A percentile compares a stretch with the other conserved stretches of the same genome.
Evolutionary conservation across 2,329 filamentous ascomycete genomes (phyloP).

Genomic region (Pseudogymnoascus pannorum): DNA sequence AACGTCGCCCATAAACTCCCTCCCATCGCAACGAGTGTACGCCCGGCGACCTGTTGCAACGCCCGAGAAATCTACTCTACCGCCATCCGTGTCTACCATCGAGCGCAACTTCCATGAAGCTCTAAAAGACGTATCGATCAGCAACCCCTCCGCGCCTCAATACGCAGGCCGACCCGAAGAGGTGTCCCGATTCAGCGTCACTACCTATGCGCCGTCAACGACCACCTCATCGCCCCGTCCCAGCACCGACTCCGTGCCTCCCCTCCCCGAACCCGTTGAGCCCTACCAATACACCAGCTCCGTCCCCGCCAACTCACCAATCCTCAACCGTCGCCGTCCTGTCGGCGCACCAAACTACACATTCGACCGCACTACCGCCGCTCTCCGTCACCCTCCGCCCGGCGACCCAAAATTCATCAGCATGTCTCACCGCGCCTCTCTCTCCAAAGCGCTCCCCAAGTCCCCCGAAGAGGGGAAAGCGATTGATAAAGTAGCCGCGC

Average conservation of each 20-base stretch:
- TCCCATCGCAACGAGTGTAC: slow-evolving; percentile 7
- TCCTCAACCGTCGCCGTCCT: slow-evolving; percentile 26
- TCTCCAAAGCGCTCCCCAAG: slow-evolving; percentile 51
- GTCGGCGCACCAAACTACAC: slow-evolving; percentile 10
- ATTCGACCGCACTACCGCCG: slow-evolving; percentile 9
- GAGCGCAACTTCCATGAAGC: slow-evolving; percentile 25
- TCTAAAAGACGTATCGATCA: slow-evolving; percentile 18
- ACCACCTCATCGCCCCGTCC: slow-evolving; percentile 22
- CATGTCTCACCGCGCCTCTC: slow-evolving; percentile 15
- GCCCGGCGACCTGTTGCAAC: background rate
- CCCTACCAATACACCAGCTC: slow-evolving; percentile 16
- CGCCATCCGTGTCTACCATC: slow-evolving; percentile 18
- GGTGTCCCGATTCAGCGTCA: slow-evolving; percentile 28
- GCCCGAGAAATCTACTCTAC: background rate
- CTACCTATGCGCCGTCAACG: slow-evolving; percentile 27
- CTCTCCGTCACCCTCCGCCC: background rate
- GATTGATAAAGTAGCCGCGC: slow-evolving; percentile 56
- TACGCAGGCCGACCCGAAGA: slow-evolving; percentile 19
- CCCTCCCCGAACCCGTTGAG: background rate
- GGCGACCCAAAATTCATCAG: slow-evolving; percentile 25
- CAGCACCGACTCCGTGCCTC: slow-evolving; percentile 22
- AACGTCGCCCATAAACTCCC: background rate
- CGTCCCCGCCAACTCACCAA: slow-evolving; percentile 16
- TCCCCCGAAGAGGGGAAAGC: slow-evolving; percentile 53
- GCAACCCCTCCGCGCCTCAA: slow-evolving; percentile 5